These are phyloP conservation scores for Diplosphaera chodatii DNA, from an alignment of 139 green algal genomes.

Conservation along the genomic window DNA sequence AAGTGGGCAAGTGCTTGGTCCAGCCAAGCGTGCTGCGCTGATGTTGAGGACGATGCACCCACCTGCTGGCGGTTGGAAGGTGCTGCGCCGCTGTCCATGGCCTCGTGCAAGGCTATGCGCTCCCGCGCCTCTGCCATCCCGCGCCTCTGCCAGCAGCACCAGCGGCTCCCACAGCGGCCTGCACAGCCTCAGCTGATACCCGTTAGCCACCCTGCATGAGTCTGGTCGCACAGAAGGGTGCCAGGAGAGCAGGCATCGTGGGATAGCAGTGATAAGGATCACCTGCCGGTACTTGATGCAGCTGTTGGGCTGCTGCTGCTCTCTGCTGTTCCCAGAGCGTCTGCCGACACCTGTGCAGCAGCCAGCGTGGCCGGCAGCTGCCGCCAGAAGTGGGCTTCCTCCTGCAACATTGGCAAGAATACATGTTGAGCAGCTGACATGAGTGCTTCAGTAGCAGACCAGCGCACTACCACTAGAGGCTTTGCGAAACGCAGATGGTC, in stretches of 20 bases:
- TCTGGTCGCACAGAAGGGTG: too few species aligned
- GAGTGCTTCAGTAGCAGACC: too few species aligned
- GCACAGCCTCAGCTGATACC: neutral
- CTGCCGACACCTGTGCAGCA: constrained; percentile 1
- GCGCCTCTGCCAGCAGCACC: constrained; percentile 43
- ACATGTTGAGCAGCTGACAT: too few species aligned
- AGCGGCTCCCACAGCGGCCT: constrained; percentile 45
- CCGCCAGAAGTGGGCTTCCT: constrained; percentile 60
- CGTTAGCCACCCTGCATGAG: too few species aligned
- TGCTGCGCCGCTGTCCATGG: constrained; percentile 32
- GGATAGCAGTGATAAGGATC: too few species aligned
- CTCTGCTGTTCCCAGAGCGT: neutral
- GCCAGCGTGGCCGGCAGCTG: constrained; percentile 56
- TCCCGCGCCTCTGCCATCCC: too few species aligned
- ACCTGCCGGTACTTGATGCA: too few species aligned
- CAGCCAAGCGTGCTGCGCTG: neutral
- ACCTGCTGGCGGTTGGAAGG: constrained; percentile 30
- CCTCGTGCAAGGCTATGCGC: constrained; percentile 57
- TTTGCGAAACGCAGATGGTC: too few species aligned
- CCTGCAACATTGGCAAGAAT: too few species aligned
- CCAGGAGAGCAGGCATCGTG: too few species aligned
- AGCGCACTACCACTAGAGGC: too few species aligned
- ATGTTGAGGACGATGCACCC: neutral
- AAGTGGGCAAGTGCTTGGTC: neutral
- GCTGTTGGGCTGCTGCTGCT: neutral